These are phyloP conservation scores for Taphrina wiesneri DNA, from an alignment of 1,139 yeast species.

Conservation along the genomic window DNA sequence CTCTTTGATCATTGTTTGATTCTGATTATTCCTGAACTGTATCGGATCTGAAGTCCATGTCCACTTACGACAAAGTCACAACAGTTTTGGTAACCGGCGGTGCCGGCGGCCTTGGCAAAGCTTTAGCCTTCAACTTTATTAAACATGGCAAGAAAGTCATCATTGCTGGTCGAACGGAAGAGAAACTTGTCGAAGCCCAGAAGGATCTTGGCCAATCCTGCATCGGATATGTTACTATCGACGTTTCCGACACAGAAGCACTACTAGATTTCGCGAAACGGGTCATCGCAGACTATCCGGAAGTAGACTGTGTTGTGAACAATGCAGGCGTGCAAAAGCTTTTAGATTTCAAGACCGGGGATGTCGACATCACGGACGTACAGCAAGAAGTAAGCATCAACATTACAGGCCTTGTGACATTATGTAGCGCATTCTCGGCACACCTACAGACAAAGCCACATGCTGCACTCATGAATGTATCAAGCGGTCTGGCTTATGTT, in stretches of 20 bases:
- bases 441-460: conserved; percentile 11
- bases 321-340: conserved; percentile 29
- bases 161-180: conserved; percentile 28
- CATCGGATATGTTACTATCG: conserved; percentile 6
- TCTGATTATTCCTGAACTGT: neutral
- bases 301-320: conserved; percentile 22
- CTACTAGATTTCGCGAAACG: conserved; percentile 5
- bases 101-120: conserved; percentile 26
- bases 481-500: conserved; percentile 25
- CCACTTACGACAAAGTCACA: neutral
- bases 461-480: neutral
- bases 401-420: conserved; percentile 2
- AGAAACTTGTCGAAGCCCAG: conserved; percentile 13
- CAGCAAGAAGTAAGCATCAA: conserved; percentile 22
- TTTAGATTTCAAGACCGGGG: conserved; percentile 7
- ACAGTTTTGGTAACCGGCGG: conserved; percentile 26
- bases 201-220: conserved; percentile 19
- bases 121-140: conserved; percentile 13
- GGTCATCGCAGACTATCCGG: conserved; percentile 15
- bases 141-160: conserved; percentile 26
- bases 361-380: neutral
- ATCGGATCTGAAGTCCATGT: neutral
- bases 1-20: too few species aligned
- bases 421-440: conserved; percentile 8
- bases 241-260: neutral